Evolutionary conservation across 2,329 filamentous ascomycete species (phyloP), one percentile per base, ranked within the genome.

Genomic region (Ceratocystiopsis brevicomis): DNA sequence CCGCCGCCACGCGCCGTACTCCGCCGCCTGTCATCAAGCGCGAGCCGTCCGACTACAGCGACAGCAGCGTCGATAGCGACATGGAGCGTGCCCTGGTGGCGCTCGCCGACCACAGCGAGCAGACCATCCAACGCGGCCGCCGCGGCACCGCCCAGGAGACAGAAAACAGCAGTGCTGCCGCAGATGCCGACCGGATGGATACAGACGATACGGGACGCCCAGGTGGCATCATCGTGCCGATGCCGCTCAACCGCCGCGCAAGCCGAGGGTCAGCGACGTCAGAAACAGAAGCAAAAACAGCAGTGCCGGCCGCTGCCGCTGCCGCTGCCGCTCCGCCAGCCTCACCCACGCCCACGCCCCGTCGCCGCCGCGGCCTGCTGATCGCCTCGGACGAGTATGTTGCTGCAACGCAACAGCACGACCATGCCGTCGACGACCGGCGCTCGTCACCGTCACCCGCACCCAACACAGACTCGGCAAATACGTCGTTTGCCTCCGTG

Each of bases 41-140:
- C 17, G 42, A 34, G 33, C 36, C 41, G 21, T 42, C 39, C 37
- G 41, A 44, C 42, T 46, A 43, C 37, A 39, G 36, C 43, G 46
- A 41, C 44, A 40, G 39, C 38, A 37, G 43, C 16, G 41, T 48
- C 13, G 50, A 52, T 46, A 50, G 48, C 45, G 50, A 51, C 13
- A 47, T 44, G 40, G 49, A 50, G 38, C 45, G 48, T 5, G 47
- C 38, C 15, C 16, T 49, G 18, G 33, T 46, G 11, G 50, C 49
- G 14, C 41, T 52, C 36, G 41, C 45, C 14, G 44, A 48, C 33
- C 43, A 47, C 37, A 42, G 35, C 15, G 43, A 49, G 39, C 44
- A 34, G 14, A 18, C 16, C 18, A 16, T 39, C 14, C 35, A 35
- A 34, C 15, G 41, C 36, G 37, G 9, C 15, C 11, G 32, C 37